Conservation (phyloP, 2,329 filamentous ascomycete species). For the Bipolaris victoriae region DNA sequence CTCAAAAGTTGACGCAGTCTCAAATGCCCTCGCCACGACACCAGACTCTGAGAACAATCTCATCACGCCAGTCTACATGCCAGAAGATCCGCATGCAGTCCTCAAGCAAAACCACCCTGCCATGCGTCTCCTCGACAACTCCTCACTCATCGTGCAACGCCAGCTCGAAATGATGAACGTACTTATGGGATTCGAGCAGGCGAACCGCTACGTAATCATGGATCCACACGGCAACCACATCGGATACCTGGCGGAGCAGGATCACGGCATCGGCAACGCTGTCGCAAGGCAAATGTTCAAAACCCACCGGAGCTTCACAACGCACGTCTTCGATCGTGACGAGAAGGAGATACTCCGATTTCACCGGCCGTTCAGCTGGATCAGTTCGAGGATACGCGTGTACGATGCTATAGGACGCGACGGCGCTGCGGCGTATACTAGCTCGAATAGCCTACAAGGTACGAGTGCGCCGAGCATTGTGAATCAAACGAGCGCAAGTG, state of each 20-base stretch:
- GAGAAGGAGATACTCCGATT: constrained; percentile 67
- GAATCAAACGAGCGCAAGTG: constrained; percentile 55
- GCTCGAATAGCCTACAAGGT: constrained; percentile 54
- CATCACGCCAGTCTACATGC: constrained; percentile 65
- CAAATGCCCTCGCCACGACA: constrained; percentile 53
- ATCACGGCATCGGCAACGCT: constrained; percentile 63
- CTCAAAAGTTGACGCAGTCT: constrained; percentile 51
- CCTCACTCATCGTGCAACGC: constrained; percentile 66
- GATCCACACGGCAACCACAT: constrained; percentile 68
- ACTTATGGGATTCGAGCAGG: constrained; percentile 70
- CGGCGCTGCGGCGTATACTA: constrained; percentile 38
- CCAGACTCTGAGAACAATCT: constrained; percentile 56
- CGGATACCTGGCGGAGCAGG: constrained; percentile 69
- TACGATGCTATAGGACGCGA: constrained; percentile 40
- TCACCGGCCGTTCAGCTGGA: constrained; percentile 68
- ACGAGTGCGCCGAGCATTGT: constrained; percentile 52
- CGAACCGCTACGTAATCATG: constrained; percentile 70
- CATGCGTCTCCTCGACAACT: constrained; percentile 64
- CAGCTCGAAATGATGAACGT: constrained; percentile 71
- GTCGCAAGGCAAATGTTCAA: constrained; percentile 65
- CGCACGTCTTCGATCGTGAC: constrained; percentile 67
- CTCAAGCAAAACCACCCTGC: constrained; percentile 66
- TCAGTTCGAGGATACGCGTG: constrained; percentile 61
- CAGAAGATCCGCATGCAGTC: constrained; percentile 65
- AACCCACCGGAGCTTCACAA: constrained; percentile 68